Base-by-base conservation (phyloP, 1,284 basidiomycete species). In the Sanghuangporus weigelae region DNA sequence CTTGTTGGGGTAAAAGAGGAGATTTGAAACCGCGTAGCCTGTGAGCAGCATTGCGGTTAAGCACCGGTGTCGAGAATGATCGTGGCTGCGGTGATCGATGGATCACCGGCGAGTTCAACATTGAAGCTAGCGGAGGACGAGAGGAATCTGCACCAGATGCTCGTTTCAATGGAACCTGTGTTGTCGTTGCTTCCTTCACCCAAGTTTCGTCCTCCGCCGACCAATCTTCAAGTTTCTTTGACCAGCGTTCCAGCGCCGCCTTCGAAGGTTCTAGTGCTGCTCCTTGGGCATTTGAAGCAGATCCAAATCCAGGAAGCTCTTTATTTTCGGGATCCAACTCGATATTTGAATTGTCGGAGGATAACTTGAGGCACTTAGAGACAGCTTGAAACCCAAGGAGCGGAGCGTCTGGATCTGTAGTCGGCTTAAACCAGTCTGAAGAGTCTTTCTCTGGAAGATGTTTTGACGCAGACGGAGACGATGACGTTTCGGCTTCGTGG, bases 211-310 rank as follows among this genome's bases (percentile, higher is more conserved):
- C 77, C 58, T 85, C 82, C 21, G 76, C 73, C 44, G 86, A 83
- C 89, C 69, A 83, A 69, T 77, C 74, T 64, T 76, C 76, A 73
- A 86, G 78, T 68, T 78, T 83, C 62, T 79, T 77, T 69, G 80
- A 74, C 0, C 87, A 88, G 66, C 79, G 79, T 5, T 79, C 81
- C 7, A 89, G 70, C 1, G 89, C 86, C 26, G 75, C 76, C n/a
- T 75, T 77, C 2, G 88, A 87, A 0, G 87, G 87, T 44, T 76
- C 71, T 7, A 86, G 73, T 19, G 77, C 53, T 1, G 73, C 73
- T 16, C 35, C 40, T n/a, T 26, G 35, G 55, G 76, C 75, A 8
- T 73, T 70, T 1, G 75, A 74, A 5, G 76, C 31, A n/a, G 62
- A 54, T 16, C 42, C 59, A 21, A 53, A 1, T 14, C 58, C 16